Base-by-base conservation (phyloP, 345 rosid genomes). In the Linum lewisii region DNA sequence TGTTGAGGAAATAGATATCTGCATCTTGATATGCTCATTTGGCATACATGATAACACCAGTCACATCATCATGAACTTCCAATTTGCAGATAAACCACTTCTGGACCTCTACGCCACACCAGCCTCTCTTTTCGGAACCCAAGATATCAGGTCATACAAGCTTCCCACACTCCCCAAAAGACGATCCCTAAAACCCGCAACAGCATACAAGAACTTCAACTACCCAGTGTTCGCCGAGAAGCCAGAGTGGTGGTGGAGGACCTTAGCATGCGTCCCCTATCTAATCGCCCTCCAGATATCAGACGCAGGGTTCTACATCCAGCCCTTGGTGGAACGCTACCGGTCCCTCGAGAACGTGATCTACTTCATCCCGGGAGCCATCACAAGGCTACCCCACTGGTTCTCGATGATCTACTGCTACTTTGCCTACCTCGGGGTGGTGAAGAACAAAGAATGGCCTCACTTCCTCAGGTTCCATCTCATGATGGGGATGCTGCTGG, bases 201-300 rank as follows among this genome's bases (percentile, higher is more conserved):
- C 24, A 44, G 75, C 82, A 9, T 58, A 61, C 24, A 76, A 72
- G 72, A 66, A 75, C 60, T 68, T 84, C 63, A 73, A 65, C 49
- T 64, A 66, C 37, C 90, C 90, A 13, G 71, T 64, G 60, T 50
- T 77, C 24, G 24, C 54, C 6, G 79, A 80, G 74, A 85, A 82
- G 63, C 95, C 86, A 20, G 80, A 82, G 50, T 90, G 95, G 95
- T 84, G 92, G 92, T 79, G 87, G 87, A 82, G 95, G 64, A 84
- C 88, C 16, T 64, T 86, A 57, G 82, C 96, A 29, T 82, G 82
- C 59, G 51, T 83, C 20, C 93, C 96, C 23, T 92, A 88, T 63
- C 21, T 92, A 66, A 65, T 92, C 52, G 85, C 98, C 3, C 72
- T 92, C 62, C 88, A 92, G 67, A 74, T 86, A 21, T 88, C 96